phyloP scores from a whole-genome alignment of 108 stramenopile genomes.

The Cyclotella sp. region DNA sequence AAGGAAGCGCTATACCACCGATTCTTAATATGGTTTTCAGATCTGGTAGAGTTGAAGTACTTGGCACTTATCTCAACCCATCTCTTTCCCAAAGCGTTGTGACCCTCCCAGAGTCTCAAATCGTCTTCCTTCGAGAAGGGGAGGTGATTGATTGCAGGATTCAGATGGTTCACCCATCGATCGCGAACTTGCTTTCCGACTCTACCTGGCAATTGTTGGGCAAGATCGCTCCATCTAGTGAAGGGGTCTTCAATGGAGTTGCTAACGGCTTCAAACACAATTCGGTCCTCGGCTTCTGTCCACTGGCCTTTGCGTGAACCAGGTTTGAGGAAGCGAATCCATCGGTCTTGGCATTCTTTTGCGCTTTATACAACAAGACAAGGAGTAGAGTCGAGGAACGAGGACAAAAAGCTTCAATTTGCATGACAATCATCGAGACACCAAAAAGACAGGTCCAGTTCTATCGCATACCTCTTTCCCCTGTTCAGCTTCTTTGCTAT shows the following conservation, averaged over 20 bases:
- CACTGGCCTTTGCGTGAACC: slow-evolving; percentile 58
- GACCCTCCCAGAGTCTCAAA: slow-evolving; percentile 81
- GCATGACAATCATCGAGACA: not conserved
- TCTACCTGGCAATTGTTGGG: slow-evolving; percentile 82
- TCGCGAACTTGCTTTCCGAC: slow-evolving; percentile 91
- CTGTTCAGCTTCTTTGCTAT: slow-evolving; percentile 77
- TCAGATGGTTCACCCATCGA: slow-evolving; percentile 92
- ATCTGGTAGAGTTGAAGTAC: slow-evolving; percentile 74
- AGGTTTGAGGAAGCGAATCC: slow-evolving; percentile 54
- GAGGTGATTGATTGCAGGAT: slow-evolving; percentile 55
- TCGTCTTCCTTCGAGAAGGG: slow-evolving; percentile 48
- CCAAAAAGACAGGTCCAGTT: not conserved
- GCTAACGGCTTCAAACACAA: slow-evolving; percentile 80
- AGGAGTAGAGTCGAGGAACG: not conserved
- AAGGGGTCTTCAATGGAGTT: slow-evolving; percentile 82
- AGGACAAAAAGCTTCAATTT: not conserved
- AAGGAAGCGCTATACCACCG: slow-evolving; percentile 91
- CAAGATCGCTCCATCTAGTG: slow-evolving; percentile 88
- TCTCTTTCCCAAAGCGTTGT: slow-evolving; percentile 78
- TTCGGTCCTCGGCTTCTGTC: slow-evolving; percentile 74
- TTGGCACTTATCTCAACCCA: slow-evolving; percentile 92
- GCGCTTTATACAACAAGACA: slow-evolving; percentile 1
- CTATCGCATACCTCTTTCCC: slow-evolving; percentile 47
- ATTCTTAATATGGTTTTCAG: slow-evolving; percentile 93
- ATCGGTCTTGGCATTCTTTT: slow-evolving; percentile 51